Base-by-base conservation (phyloP, 2,329 filamentous ascomycete species). In the Penicillium sp. region DNA sequence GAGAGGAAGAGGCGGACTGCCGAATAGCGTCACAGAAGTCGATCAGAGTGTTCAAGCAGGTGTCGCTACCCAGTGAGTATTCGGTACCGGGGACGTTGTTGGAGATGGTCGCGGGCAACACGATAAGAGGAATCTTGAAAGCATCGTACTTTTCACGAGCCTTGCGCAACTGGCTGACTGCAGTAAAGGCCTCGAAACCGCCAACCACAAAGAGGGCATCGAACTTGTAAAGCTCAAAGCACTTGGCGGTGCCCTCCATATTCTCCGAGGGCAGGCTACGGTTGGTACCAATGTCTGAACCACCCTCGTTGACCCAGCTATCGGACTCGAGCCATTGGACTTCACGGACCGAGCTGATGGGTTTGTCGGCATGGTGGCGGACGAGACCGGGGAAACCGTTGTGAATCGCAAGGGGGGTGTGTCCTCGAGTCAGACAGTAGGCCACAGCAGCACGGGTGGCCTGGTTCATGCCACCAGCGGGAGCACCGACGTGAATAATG, bases 61-160 rank as follows among this genome's bases (percentile, higher is more conserved):
- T 99, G 72, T 99, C 95, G 35, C 92, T 96, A 45, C 95, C 95
- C 48, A 99, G 86, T 1, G 92, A 97, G 81, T 97, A 98, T 78
- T 99, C 95, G 0, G 94, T 96, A 41, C 95, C 95, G 0, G 95
- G 95, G 4, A 99, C 95, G 75, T 99, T 99, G 83, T 99, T 99
- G 66, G 92, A 96, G 68, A 99, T 94, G 10, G 95, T 99, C n/a
- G 95, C 95, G 0, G 95, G 95, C 28, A 99, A 83, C 43, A 97
- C 84, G 55, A 90, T 86, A 83, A 98, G 91, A 20, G 95, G 95
- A 64, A 99, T 97, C 76, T 91, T 92, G 73, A 99, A 90, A 1
- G 90, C 89, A 11, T 91, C 88, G 77, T 90, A 96, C 62, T 91
- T 79, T 38, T 87, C 84, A 57, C 92, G 85, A 14, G 90, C 92